Conservation (phyloP, 2,329 filamentous ascomycete species). For the Trichoderma sp. region DNA sequence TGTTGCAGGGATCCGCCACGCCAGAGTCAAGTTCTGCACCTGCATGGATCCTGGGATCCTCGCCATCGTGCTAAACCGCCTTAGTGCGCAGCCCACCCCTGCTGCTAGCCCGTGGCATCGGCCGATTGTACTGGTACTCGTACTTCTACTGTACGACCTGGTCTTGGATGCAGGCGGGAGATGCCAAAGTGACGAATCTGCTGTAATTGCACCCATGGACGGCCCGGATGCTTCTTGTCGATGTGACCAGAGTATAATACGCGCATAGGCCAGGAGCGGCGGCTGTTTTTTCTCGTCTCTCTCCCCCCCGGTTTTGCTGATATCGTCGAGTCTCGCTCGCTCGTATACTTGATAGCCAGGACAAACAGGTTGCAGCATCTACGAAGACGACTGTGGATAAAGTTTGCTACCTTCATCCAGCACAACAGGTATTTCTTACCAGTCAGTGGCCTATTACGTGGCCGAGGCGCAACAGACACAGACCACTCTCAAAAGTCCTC, state of each 20-base stretch:
- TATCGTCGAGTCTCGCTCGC: not conserved
- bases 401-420: not conserved
- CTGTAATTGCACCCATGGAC: constrained; percentile 20
- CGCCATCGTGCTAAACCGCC: not conserved
- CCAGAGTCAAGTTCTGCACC: constrained; percentile 9
- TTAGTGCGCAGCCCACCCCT: not conserved
- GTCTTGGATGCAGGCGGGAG: not conserved
- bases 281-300: not conserved
- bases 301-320: constrained; percentile 14
- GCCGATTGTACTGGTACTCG: not conserved
- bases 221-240: constrained; percentile 13
- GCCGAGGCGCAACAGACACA: not conserved
- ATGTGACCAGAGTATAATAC: constrained; percentile 14
- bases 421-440: not conserved
- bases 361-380: not conserved
- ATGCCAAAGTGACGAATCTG: not conserved
- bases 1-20: constrained; percentile 12
- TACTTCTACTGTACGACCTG: not conserved
- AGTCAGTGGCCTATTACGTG: not conserved
- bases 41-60: constrained; percentile 15
- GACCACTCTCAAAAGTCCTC: not conserved
- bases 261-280: not conserved
- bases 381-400: not conserved
- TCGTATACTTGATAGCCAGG: not conserved
- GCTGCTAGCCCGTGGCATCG: not conserved